Conservation (phyloP, 208 protist species). For the Crithidia acanthocephali region DNA sequence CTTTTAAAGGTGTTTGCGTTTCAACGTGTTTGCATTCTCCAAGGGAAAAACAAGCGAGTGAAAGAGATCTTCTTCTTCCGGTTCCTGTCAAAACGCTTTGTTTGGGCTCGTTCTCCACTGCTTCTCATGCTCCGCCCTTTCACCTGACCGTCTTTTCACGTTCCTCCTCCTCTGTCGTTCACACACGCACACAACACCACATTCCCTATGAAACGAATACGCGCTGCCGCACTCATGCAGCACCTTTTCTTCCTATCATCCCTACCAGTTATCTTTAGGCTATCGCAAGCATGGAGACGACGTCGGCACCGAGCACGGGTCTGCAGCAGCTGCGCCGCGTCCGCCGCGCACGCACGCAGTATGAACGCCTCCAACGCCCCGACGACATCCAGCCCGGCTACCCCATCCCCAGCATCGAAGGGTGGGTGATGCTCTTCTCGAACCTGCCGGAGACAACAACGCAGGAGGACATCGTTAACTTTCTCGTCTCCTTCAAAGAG, state of each 20-base stretch:
- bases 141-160: background rate
- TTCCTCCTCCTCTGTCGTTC: too few relatives aligned
- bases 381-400: conserved; percentile 55
- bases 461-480: conserved; percentile 63
- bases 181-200: too few relatives aligned
- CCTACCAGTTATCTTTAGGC: background rate
- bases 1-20: too few relatives aligned
- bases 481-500: conserved; percentile 59
- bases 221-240: background rate
- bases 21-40: too few relatives aligned
- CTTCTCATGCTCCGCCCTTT: too few relatives aligned
- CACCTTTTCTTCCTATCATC: background rate
- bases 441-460: conserved; percentile 71
- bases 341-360: conserved; percentile 65
- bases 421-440: conserved; percentile 79
- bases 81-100: too few relatives aligned
- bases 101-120: too few relatives aligned
- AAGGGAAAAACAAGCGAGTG: background rate
- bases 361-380: conserved; percentile 79
- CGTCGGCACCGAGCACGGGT: conserved; percentile 16
- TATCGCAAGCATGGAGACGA: conserved; percentile 20
- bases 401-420: conserved; percentile 84
- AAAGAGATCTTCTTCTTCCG: too few relatives aligned
- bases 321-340: conserved; percentile 65
- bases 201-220: too few relatives aligned